phyloP scores from a whole-genome alignment of 257 asterid genomes.

The Scutellaria baicalensis region DNA sequence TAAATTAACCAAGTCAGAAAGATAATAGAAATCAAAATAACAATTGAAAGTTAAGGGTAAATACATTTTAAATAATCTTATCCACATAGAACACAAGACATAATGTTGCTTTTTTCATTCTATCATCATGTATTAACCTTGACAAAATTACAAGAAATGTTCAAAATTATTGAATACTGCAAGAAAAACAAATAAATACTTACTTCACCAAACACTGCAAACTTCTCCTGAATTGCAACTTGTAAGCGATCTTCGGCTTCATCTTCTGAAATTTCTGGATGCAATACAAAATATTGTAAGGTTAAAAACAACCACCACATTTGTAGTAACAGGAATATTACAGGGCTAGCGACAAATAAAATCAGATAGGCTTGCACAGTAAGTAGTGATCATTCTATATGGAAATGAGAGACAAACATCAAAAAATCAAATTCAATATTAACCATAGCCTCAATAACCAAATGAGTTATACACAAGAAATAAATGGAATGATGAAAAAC shows the following conservation, averaged over 20 bases:
- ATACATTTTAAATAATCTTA: not conserved
- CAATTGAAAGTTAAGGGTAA: not conserved
- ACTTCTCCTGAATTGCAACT: conserved; percentile 94
- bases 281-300: conserved; percentile 15
- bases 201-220: conserved; percentile 96
- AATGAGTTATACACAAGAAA: not conserved
- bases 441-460: not conserved
- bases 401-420: not conserved
- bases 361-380: not conserved
- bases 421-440: not conserved
- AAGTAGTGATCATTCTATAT: not conserved
- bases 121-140: not conserved
- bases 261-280: conserved; percentile 92
- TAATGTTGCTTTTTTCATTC: not conserved
- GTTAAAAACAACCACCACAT: not conserved
- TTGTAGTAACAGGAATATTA: not conserved
- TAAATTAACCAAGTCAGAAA: conserved; percentile 12
- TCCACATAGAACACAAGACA: conserved; percentile 9
- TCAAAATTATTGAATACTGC: not conserved
- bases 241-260: conserved; percentile 97
- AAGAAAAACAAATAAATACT: conserved; percentile 18
- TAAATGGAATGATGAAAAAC: conserved; percentile 3
- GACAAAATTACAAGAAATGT: not conserved
- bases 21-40: not conserved
- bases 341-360: conserved; percentile 1